Evolutionary conservation across 441 rosid genomes (phyloP).

Genomic region (Populus hybrid): DNA sequence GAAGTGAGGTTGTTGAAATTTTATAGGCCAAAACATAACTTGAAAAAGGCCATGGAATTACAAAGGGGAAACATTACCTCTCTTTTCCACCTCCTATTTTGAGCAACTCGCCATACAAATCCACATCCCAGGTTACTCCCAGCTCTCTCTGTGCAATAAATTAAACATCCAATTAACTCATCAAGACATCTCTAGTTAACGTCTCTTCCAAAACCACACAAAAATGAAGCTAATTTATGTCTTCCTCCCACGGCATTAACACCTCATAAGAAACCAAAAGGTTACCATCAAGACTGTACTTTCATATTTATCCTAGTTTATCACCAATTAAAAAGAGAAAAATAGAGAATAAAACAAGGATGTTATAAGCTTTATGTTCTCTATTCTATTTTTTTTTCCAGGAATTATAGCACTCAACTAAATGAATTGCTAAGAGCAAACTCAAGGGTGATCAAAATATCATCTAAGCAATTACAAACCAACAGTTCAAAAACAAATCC

Average conservation of each 20-base stretch:
- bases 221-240: background rate
- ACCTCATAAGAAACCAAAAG: background rate
- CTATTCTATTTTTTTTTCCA: no score
- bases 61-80: conserved; percentile 39
- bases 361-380: no score
- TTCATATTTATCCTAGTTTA: background rate
- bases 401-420: no score
- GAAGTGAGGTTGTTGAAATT: background rate
- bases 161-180: background rate
- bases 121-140: conserved; percentile 89
- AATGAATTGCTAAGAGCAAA: background rate
- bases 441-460: background rate
- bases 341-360: background rate
- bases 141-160: conserved; percentile 53
- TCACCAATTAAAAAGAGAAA: background rate
- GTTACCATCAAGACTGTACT: background rate
- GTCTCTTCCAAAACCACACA: background rate
- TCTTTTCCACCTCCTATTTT: conserved; percentile 98
- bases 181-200: background rate
- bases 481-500: background rate
- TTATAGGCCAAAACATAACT: background rate
- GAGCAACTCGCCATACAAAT: conserved; percentile 83
- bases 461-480: background rate
- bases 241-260: background rate
- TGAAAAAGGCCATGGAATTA: background rate